phyloP scores from a whole-genome alignment of 2,329 filamentous ascomycete species.

The Neonectria sp. region DNA sequence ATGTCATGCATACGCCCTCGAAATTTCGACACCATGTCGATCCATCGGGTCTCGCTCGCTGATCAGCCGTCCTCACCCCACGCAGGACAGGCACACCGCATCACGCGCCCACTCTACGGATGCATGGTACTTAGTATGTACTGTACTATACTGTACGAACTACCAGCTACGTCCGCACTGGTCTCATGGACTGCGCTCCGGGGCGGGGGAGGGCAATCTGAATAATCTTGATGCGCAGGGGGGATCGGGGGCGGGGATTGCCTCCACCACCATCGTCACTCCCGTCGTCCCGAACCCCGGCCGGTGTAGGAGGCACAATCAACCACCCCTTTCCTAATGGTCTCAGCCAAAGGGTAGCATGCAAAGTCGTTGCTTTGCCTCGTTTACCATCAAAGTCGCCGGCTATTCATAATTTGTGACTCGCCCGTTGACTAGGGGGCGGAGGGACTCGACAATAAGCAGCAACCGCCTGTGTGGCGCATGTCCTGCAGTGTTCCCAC shows the following conservation, averaged over 20 bases:
- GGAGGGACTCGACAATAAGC: background rate
- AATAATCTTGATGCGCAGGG: conserved; percentile 16
- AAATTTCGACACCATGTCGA: background rate
- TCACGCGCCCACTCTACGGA: conserved; percentile 6
- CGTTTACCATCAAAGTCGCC: background rate
- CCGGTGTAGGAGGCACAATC: background rate
- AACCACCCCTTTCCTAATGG: background rate
- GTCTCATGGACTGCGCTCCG: background rate
- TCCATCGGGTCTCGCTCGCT: conserved; percentile 4
- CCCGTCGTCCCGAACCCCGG: conserved; percentile 18
- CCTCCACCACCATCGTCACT: conserved; percentile 22
- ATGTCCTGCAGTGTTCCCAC: conserved; percentile 1
- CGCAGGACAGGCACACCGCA: conserved; percentile 13
- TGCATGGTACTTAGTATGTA: background rate
- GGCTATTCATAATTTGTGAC: background rate
- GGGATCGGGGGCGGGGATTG: conserved; percentile 8
- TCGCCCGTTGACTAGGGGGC: background rate
- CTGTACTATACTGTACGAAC: background rate
- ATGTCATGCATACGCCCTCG: conserved; percentile 10
- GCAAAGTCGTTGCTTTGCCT: background rate
- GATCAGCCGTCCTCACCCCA: background rate
- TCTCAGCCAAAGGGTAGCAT: background rate
- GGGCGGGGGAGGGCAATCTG: conserved; percentile 11
- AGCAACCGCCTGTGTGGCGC: background rate
- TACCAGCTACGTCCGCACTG: background rate